Evolutionary conservation across 331 rosid species (phyloP), one percentile per base, ranked within the genome.

Genomic region (Saraca asoca): DNA sequence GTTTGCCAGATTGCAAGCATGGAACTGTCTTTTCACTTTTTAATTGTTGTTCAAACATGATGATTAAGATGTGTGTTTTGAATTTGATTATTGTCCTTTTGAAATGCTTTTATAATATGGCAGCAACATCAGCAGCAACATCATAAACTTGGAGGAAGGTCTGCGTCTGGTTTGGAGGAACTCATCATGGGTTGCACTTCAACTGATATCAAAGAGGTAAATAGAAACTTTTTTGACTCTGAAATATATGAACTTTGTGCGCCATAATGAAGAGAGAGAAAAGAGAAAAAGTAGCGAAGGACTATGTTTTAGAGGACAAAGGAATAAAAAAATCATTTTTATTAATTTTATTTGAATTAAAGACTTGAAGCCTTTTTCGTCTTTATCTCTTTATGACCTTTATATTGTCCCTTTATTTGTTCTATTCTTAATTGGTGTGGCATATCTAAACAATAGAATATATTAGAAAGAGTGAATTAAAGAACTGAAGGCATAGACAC

Each of bases 111-210:
- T 46, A 50, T 41, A 64, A 80, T 59, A 59, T 79, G 77, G 80
- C 87, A 79, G 44, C 83, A 80, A 5, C 84, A 79, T 39, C 88
- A 88, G 37, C 91, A 88, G 4, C 98, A 91, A 15, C 87, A 90
- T 80, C 90, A 90, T 81, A 84, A 85, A 66, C 69, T 85, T 39
- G 92, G 91, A 68, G 97, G 82, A 50, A 90, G 93, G 83, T 94
- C 96, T 60, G 88, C 95, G 37, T 88, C 97, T 67, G 95, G 99
- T 16, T 86, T 94, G 84, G 99, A 92, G 79, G 98, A 92, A 82
- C 92, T 94, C 83, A 94, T 94, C 15, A 94, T 88, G 97, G 95
- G 97, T 9, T 94, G 99, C 96, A 85, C 98, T 75, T 89, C 98
- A 16, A 59, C 79, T 77, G 86, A 76, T 70, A 76, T 91, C 76